Evolutionary conservation across 805 yeast species (phyloP).

Genomic region (Candida oleophila): DNA sequence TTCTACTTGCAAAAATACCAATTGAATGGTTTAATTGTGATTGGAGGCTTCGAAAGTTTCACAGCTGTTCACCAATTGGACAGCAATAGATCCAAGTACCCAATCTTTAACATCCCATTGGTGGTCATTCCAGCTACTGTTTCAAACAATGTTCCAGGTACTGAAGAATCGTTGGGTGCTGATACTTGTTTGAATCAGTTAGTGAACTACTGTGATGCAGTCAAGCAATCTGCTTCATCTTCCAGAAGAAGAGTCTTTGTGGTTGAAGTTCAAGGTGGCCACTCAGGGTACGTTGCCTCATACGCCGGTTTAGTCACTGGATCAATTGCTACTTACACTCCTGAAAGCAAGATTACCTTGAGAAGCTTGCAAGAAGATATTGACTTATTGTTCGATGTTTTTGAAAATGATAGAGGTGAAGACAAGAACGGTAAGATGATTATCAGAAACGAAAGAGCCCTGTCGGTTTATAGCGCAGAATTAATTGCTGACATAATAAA

Average conservation of each 20-base stretch:
- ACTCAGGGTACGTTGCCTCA: slow-evolving; percentile 76
- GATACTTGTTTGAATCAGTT: slow-evolving; percentile 74
- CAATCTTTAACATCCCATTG: slow-evolving; percentile 76
- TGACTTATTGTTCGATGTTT: slow-evolving; percentile 55
- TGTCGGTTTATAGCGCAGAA: slow-evolving; percentile 65
- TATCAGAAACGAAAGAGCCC: slow-evolving; percentile 64
- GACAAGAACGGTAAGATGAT: slow-evolving; percentile 68
- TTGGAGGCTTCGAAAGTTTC: slow-evolving; percentile 84
- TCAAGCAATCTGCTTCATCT: slow-evolving; percentile 76
- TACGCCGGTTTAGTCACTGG: slow-evolving; percentile 68
- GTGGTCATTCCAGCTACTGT: slow-evolving; percentile 77
- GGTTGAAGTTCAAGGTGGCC: slow-evolving; percentile 84
- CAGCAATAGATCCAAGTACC: slow-evolving; percentile 57
- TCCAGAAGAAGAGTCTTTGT: slow-evolving; percentile 77
- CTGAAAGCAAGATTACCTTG: slow-evolving; percentile 66
- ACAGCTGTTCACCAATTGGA: slow-evolving; percentile 68
- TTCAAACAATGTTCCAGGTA: slow-evolving; percentile 79
- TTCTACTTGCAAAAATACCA: slow-evolving; percentile 66
- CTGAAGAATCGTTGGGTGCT: slow-evolving; percentile 73
- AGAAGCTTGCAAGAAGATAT: slow-evolving; percentile 66
- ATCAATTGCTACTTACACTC: slow-evolving; percentile 72
- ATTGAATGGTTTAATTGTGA: slow-evolving; percentile 68
- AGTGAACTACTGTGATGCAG: slow-evolving; percentile 73
- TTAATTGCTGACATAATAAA: slow-evolving; percentile 69
- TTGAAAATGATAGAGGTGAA: slow-evolving; percentile 61